These are phyloP conservation scores for Paracoccidioides brasiliensis DNA, from an alignment of 2,329 filamentous ascomycete species.

Conservation along the genomic window DNA sequence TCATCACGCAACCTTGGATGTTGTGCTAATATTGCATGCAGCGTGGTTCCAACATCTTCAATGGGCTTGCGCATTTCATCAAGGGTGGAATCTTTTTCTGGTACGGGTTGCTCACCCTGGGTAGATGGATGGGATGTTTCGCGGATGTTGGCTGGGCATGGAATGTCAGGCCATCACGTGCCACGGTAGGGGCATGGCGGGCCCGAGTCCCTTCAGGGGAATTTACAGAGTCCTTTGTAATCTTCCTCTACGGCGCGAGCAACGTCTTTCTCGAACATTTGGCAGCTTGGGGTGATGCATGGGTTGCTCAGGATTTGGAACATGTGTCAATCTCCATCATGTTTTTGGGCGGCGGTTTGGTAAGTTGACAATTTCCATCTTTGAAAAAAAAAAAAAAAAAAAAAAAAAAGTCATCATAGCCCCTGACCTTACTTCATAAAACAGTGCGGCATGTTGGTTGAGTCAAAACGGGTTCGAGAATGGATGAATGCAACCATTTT, in stretches of 20 bases:
- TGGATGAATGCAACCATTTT: conserved; percentile 38
- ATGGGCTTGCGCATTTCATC: conserved; percentile 80
- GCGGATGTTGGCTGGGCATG: conserved; percentile 88
- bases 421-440: conserved; percentile 5
- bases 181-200: conserved; percentile 49
- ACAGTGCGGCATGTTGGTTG: conserved; percentile 70
- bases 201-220: conserved; percentile 59
- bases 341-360: conserved; percentile 83
- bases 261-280: conserved; percentile 92
- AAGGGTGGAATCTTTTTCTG: conserved; percentile 94
- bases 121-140: conserved; percentile 82
- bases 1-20: background rate
- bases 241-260: conserved; percentile 76
- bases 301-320: conserved; percentile 71
- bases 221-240: conserved; percentile 78
- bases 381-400: background rate
- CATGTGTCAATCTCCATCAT: conserved; percentile 86
- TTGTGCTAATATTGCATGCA: conserved; percentile 23
- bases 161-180: conserved; percentile 61
- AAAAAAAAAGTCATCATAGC: too few relatives aligned
- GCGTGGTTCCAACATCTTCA: conserved; percentile 60
- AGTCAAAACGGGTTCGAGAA: conserved; percentile 56
- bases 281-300: conserved; percentile 54
- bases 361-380: conserved; percentile 27
- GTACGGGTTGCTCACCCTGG: conserved; percentile 76